phyloP scores from a whole-genome alignment of 768 basidiomycete species.

The Harrya chromipes region DNA sequence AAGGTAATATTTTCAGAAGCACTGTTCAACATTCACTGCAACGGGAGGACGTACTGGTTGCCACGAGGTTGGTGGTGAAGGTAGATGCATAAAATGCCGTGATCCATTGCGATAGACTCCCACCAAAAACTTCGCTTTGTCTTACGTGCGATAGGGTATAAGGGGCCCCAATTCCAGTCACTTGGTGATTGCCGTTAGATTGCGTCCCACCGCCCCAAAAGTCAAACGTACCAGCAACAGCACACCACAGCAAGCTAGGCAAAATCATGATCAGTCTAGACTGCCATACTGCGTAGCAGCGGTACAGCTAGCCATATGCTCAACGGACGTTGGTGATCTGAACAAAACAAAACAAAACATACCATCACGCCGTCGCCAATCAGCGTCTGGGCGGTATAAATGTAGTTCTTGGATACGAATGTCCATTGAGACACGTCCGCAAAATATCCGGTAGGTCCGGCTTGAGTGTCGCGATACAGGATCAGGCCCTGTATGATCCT shows the following conservation, averaged over 20 bases:
- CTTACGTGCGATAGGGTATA: too few species aligned
- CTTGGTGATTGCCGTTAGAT: background rate
- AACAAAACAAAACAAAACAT: background rate
- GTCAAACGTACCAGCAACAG: slow-evolving; percentile 16
- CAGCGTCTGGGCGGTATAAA: slow-evolving; percentile 20
- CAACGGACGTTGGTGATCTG: background rate
- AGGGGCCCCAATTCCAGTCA: slow-evolving; percentile 6
- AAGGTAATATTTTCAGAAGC: background rate
- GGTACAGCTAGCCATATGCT: slow-evolving; percentile 4
- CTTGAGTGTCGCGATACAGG: slow-evolving; percentile 16
- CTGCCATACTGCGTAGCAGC: slow-evolving; percentile 29
- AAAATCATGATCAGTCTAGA: slow-evolving; percentile 19
- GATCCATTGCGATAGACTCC: slow-evolving; percentile 4
- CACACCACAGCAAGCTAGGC: slow-evolving; percentile 24
- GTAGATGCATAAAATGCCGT: slow-evolving; percentile 3
- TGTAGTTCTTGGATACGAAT: slow-evolving; percentile 23
- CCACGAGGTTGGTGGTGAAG: slow-evolving; percentile 6
- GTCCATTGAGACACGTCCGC: slow-evolving; percentile 19
- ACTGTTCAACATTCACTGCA: too few species aligned
- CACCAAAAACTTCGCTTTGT: background rate
- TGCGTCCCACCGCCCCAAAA: background rate
- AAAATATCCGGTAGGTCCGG: slow-evolving; percentile 25
- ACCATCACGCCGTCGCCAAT: slow-evolving; percentile 26
- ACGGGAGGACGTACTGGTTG: slow-evolving; percentile 6
- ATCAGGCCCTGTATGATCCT: slow-evolving; percentile 22